Percentiles rank a stretch among this genome's conserved stretches.
phyloP scores from a whole-genome alignment of 2,329 filamentous ascomycete species.

The Xenoacremonium recifei region DNA sequence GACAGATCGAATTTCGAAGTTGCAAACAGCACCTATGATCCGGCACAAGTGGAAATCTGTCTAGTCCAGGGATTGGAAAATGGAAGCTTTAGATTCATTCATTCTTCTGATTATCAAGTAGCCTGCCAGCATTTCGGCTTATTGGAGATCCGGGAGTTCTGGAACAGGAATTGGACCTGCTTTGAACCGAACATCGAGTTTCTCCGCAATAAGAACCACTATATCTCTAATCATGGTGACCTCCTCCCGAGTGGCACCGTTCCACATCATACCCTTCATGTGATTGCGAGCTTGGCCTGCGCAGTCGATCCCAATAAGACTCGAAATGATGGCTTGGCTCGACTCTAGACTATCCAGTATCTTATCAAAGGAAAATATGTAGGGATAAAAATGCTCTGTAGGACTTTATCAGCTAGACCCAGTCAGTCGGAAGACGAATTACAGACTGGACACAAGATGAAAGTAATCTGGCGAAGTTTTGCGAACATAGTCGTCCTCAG shows the following conservation, averaged over 20 bases:
- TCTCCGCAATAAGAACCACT: not conserved
- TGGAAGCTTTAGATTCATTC: no score
- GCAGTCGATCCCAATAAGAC: not conserved
- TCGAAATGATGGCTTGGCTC: not conserved
- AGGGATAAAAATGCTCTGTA: not conserved
- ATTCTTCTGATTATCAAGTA: no score
- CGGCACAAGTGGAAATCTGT: no score
- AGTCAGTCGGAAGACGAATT: not conserved
- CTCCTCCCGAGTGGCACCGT: not conserved
- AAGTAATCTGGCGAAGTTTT: not conserved
- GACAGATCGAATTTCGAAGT: no score
- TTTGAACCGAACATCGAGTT: not conserved
- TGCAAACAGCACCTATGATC: no score
- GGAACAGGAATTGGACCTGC: not conserved
- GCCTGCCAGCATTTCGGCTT: no score
- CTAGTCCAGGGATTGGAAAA: no score
- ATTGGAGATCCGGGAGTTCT: no score
- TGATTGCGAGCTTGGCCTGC: not conserved
- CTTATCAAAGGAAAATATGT: not conserved
- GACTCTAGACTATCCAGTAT: not conserved
- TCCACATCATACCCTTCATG: not conserved
- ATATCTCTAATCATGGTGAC: not conserved
- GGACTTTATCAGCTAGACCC: not conserved
- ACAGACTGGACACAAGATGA: not conserved
- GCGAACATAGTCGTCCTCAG: not conserved